Percentiles rank a stretch among this genome's conserved stretches.
Evolutionary conservation across 1,139 yeast genomes (phyloP).

Genomic region (Yamadazyma membranifaciens): DNA sequence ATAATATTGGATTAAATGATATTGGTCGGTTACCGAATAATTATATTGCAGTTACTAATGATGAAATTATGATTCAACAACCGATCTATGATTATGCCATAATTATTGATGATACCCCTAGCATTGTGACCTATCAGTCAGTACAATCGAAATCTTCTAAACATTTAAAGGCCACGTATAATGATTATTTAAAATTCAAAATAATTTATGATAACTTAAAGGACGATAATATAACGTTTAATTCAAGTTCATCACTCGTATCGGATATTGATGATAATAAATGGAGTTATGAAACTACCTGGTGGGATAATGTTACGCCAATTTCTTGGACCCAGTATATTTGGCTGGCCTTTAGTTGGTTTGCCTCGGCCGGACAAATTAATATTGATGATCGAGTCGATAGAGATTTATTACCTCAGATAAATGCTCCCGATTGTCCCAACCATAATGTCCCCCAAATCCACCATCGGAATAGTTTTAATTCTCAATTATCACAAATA

Average conservation of each 20-base stretch:
- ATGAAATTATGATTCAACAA: constrained; percentile 62
- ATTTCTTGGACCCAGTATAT: constrained; percentile 63
- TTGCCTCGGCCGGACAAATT: constrained; percentile 78
- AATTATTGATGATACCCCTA: constrained; percentile 23
- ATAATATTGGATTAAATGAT: constrained; percentile 66
- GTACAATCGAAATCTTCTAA: constrained; percentile 6
- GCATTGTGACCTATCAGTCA: constrained; percentile 14
- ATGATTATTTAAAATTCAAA: constrained; percentile 40
- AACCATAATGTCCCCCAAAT: background rate
- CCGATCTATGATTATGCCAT: constrained; percentile 55
- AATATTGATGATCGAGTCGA: constrained; percentile 11
- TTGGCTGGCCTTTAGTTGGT: constrained; percentile 77
- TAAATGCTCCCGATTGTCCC: background rate
- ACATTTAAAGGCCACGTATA: constrained; percentile 29
- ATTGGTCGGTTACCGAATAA: background rate
- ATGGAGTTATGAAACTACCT: constrained; percentile 28
- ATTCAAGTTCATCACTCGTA: background rate
- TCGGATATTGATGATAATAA: background rate
- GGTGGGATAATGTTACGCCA: constrained; percentile 56
- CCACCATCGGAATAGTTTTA: constrained; percentile 1
- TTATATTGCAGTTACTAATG: constrained; percentile 61
- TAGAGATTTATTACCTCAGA: background rate
- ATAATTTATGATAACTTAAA: constrained; percentile 29
- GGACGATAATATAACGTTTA: constrained; percentile 1
- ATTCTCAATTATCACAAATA: constrained; percentile 1